Evolutionary conservation across 2,329 filamentous ascomycete species (phyloP), one percentile per base, ranked within the genome.

Genomic region (Teratosphaeria gauchensis): DNA sequence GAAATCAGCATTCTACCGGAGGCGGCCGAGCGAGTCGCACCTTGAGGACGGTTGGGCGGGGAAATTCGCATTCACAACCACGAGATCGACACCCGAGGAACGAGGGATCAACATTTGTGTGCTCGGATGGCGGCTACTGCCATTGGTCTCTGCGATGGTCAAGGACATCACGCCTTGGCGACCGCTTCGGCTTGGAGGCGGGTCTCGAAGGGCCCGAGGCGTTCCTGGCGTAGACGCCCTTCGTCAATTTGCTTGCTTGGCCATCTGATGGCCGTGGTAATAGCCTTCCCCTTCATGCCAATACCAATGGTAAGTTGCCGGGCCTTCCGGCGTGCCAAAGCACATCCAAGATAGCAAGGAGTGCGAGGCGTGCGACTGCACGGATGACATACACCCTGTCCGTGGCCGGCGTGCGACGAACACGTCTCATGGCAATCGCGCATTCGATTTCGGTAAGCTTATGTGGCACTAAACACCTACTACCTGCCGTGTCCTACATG

Each of bases 191-290:
- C 16, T 57, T 52, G 21, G 64, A 67, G 9, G 61, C 61, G 21
- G 69, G 66, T 24, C 65, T 65, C 24, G 52, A 61, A 38, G 68
- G 70, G 12, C 59, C 70, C 53, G 58, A 68, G 61, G 59, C 58
- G 19, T 71, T 60, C 59, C 64, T 68, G 51, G 55, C 58, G 51
- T 51, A 57, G 2, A 62, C 66, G 9, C 62, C 62, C 48, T 54
- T 58, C 48, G 55, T 33, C 54, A 64, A 64, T 55, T 31, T 61
- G 16, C 51, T 64, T 21, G 58, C 55, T 24, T 62, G 52, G 53
- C 55, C 51, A 19, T 54, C 11, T 31, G 16, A n/a, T 56, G 54
- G n/a, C 3, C 14, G 14, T 28, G 42, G 24, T 24, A 54, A 54
- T 32, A 19, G 33, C 48, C 4, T 48, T n/a, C 12, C 42, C 14